Evolutionary conservation across 805 yeast species (phyloP).

Genomic region (Saccharomycopsis javanensis): DNA sequence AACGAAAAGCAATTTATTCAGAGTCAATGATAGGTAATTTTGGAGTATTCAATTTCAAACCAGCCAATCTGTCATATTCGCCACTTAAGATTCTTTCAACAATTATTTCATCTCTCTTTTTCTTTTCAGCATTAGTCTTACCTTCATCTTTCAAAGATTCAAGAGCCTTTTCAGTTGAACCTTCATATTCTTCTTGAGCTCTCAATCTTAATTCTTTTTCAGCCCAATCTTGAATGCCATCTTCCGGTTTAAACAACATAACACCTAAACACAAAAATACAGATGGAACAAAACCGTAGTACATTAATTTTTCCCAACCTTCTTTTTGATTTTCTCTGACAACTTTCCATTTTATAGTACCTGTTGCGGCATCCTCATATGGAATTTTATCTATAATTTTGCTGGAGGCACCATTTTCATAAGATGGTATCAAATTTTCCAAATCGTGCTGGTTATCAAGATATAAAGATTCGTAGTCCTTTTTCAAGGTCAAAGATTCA

Average conservation of each 20-base stretch:
- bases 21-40: conserved; percentile 16
- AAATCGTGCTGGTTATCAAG: conserved; percentile 55
- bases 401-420: conserved; percentile 38
- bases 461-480: conserved; percentile 44
- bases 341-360: conserved; percentile 69
- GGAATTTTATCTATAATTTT: conserved; percentile 79
- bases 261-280: conserved; percentile 46
- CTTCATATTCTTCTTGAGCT: conserved; percentile 56
- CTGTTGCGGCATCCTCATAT: conserved; percentile 67
- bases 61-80: conserved; percentile 66
- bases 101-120: conserved; percentile 64
- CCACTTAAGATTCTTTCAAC: conserved; percentile 77
- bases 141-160: conserved; percentile 30
- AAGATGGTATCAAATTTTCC: conserved; percentile 39
- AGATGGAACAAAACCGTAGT: conserved; percentile 64
- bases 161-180: conserved; percentile 45
- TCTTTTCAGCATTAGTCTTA: conserved; percentile 43
- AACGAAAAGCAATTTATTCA: conserved; percentile 3
- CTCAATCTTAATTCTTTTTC: conserved; percentile 70
- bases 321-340: conserved; percentile 68
- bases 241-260: conserved; percentile 41
- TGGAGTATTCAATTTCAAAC: conserved; percentile 38
- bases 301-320: conserved; percentile 77
- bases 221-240: conserved; percentile 65
- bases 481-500: conserved; percentile 40